Base-by-base conservation (phyloP, 2,329 filamentous ascomycete species). In the Trichophyton rubrum region DNA sequence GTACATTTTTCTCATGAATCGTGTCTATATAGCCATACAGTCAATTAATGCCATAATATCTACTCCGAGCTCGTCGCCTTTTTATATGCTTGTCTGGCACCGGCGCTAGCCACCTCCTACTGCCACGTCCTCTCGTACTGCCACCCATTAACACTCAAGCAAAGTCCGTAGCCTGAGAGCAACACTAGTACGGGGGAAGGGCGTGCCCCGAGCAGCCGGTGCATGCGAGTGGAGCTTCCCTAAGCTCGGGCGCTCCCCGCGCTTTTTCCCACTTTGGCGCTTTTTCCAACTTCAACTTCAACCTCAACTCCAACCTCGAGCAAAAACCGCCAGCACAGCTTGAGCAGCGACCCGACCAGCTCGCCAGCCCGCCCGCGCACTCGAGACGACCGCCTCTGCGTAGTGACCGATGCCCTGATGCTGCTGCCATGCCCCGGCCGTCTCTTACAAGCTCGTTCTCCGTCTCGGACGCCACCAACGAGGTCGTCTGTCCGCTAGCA, bases 401-500 rank as follows among this genome's bases (percentile, higher is more conserved):
- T n/a, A 41, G 38, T 41, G 38, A n/a, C 15, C 38, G 38, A 41
- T 41, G 38, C 45, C 41, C 35, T 53, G 35, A 57, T 55, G 43
- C 30, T 60, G 51, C 53, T 40, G 61, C 62, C 66, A 96, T 96
- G 91, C 90, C 90, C 72, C 85, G 89, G 82, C 84, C 88, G 69
- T 86, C 89, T 67, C 81, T 95, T 72, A 93, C 89, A 65, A 89
- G 88, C 72, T 93, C 90, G 66, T 96, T 96, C 75, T 91, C 90
- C 67, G 88, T 95, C 70, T 89, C 89, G 56, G 90, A 96, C 80
- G 83, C 87, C 74, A 92, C 89, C 75, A 95, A 95, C 75, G 92
- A 97, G 78, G 93, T 99, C 72, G 89, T 96, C 71, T 99, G 93
- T 77, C 93, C 93, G 67, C 80, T 99, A 75, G 86, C 85, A 72